A percentile compares a stretch with the other conserved stretches of the same genome.
Evolutionary conservation across 2,329 filamentous ascomycete genomes (phyloP).

Genomic region (Calonectria ilicicola): DNA sequence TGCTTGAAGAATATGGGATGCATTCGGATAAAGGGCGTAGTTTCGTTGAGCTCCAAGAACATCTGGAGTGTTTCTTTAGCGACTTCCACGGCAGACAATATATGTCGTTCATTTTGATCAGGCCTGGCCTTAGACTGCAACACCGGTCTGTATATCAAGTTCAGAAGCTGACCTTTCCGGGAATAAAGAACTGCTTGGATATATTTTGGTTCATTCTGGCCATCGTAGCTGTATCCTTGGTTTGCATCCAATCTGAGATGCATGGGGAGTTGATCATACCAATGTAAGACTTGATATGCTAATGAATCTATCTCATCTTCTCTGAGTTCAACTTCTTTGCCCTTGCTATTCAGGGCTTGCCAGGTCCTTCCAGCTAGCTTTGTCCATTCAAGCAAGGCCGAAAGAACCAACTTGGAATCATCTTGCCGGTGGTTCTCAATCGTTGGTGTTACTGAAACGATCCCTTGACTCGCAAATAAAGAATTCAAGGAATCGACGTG

Average conservation of each 20-base stretch:
- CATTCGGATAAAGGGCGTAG: neutral
- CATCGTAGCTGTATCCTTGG: neutral
- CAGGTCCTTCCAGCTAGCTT: conserved; percentile 14
- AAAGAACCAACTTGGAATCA: neutral
- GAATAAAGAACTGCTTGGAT: neutral
- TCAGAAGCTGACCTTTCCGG: conserved; percentile 10
- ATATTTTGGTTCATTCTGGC: neutral
- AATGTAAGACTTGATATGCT: neutral
- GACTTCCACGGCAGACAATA: neutral
- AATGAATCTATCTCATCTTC: neutral
- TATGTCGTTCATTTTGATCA: neutral
- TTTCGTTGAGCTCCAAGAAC: conserved; percentile 3
- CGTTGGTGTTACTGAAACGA: neutral
- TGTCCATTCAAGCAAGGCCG: conserved; percentile 4
- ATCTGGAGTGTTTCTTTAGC: neutral
- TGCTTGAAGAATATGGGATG: conserved; percentile 14
- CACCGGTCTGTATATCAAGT: conserved; percentile 5
- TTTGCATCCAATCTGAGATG: neutral
- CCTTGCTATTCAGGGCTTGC: neutral
- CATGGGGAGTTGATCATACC: conserved; percentile 4
- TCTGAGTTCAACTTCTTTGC: neutral
- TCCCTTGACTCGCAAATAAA: neutral
- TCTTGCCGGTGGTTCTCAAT: neutral
- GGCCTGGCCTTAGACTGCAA: neutral
- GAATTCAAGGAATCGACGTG: neutral